Evolutionary conservation across 495 filamentous ascomycete species (phyloP).

Genomic region (Astrothelium subdiscretum): DNA sequence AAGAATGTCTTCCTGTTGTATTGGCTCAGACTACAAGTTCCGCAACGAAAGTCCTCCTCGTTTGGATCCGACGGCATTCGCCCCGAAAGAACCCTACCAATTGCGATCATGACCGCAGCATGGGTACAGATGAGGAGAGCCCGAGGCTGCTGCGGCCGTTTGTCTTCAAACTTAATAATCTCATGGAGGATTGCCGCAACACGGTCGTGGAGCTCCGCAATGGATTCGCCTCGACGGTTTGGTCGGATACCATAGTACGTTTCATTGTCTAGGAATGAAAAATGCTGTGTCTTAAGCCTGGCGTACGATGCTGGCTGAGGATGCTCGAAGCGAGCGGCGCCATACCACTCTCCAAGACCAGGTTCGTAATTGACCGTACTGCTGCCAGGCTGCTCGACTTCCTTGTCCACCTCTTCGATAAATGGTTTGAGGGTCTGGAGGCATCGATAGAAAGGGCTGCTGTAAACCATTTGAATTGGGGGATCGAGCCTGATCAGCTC

Average conservation of each 20-base stretch:
- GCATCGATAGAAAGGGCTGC: conserved; percentile 83
- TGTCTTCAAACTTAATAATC: conserved; percentile 63
- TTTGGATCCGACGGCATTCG: conserved; percentile 54
- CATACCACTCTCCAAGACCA: conserved; percentile 88
- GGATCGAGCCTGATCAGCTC: conserved; percentile 51
- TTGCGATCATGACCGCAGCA: conserved; percentile 75
- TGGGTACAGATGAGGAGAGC: conserved; percentile 79
- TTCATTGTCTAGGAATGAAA: conserved; percentile 44
- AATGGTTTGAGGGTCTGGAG: conserved; percentile 73
- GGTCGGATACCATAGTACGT: conserved; percentile 49
- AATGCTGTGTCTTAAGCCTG: conserved; percentile 46
- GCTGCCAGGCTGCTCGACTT: conserved; percentile 11
- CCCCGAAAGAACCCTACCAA: conserved; percentile 70
- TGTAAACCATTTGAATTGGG: conserved; percentile 65
- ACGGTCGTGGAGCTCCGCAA: conserved; percentile 68
- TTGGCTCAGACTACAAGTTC: conserved; percentile 67
- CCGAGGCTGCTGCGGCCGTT: conserved; percentile 38
- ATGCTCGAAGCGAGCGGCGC: conserved; percentile 66
- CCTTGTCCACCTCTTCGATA: conserved; percentile 28
- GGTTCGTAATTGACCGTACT: conserved; percentile 56
- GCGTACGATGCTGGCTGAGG: conserved; percentile 56
- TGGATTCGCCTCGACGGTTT: conserved; percentile 58
- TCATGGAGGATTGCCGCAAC: conserved; percentile 54
- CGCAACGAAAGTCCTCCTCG: conserved; percentile 74
- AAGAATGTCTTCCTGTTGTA: conserved; percentile 36